Evolutionary conservation across 2,329 filamentous ascomycete species (phyloP).

Genomic region (Trichophyton verrucosum): DNA sequence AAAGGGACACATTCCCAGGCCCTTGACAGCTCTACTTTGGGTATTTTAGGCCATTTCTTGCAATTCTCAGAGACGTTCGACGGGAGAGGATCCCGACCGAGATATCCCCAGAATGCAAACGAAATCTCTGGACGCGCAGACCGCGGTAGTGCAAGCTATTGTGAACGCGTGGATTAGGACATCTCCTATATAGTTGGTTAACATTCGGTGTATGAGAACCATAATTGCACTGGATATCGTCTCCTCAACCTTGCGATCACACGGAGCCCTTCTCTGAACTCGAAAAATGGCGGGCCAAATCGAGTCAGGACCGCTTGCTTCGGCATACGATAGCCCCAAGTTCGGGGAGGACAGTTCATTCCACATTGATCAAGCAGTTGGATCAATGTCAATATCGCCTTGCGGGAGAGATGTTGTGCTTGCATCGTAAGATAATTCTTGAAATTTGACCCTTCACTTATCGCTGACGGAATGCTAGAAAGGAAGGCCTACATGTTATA

Average conservation of each 20-base stretch:
- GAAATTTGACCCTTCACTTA: neutral
- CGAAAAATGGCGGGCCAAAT: neutral
- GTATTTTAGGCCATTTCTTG: no score
- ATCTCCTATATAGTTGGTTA: neutral
- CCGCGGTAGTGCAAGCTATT: neutral
- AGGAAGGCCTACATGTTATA: constrained; percentile 79
- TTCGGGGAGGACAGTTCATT: constrained; percentile 79
- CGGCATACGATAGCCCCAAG: constrained; percentile 70
- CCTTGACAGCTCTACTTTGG: neutral
- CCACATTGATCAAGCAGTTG: constrained; percentile 65
- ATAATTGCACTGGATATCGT: neutral
- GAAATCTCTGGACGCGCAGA: neutral
- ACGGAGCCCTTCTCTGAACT: neutral
- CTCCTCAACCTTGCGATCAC: no score
- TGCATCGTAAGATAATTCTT: constrained; percentile 48
- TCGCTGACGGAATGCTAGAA: constrained; percentile 34
- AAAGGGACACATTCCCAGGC: neutral
- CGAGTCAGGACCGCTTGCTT: constrained; percentile 17
- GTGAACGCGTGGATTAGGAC: neutral
- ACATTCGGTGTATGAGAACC: neutral
- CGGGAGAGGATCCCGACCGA: neutral
- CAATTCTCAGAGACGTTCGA: neutral
- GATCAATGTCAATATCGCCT: constrained; percentile 85
- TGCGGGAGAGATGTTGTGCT: constrained; percentile 82
- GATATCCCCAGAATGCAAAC: neutral